Conservation (phyloP, 2,329 filamentous ascomycete species). For the Blastomyces emzantsi region DNA sequence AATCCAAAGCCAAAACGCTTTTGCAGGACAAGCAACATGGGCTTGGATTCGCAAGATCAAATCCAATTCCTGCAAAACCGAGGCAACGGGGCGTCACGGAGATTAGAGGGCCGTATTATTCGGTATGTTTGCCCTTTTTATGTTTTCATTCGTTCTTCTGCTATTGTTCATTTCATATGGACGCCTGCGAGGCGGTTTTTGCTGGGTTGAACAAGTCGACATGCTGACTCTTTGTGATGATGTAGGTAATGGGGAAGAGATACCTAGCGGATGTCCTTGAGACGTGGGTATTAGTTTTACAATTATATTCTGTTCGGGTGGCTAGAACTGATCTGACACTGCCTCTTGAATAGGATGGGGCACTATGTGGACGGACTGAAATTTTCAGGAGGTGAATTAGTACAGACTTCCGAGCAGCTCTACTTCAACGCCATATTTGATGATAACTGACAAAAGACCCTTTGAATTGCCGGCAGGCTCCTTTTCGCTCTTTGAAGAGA, state of each 20-base stretch:
- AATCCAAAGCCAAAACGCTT: conserved; percentile 27
- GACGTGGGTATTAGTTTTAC: conserved; percentile 30
- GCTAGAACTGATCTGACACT: neutral
- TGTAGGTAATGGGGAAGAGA: conserved; percentile 42
- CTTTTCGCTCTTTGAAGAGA: conserved; percentile 44
- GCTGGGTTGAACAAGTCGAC: neutral
- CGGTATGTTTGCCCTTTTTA: conserved; percentile 24
- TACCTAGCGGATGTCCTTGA: conserved; percentile 47
- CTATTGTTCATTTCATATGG: neutral
- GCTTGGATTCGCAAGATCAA: conserved; percentile 45
- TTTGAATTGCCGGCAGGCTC: conserved; percentile 28
- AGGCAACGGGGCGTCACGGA: conserved; percentile 45
- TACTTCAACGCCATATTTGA: neutral
- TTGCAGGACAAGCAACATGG: conserved; percentile 43
- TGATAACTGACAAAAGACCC: neutral
- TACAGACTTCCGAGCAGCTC: too few relatives aligned
- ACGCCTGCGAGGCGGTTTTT: neutral
- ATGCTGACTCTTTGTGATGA: conserved; percentile 6
- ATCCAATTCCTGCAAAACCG: conserved; percentile 42
- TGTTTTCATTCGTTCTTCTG: neutral
- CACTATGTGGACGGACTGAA: conserved; percentile 48
- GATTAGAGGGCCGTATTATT: conserved; percentile 49
- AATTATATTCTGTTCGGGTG: neutral
- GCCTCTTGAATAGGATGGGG: conserved; percentile 37
- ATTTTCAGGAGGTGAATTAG: conserved; percentile 39